Base-by-base conservation (phyloP, 2,329 filamentous ascomycete species). In the Aspergillus hiratsukae region DNA sequence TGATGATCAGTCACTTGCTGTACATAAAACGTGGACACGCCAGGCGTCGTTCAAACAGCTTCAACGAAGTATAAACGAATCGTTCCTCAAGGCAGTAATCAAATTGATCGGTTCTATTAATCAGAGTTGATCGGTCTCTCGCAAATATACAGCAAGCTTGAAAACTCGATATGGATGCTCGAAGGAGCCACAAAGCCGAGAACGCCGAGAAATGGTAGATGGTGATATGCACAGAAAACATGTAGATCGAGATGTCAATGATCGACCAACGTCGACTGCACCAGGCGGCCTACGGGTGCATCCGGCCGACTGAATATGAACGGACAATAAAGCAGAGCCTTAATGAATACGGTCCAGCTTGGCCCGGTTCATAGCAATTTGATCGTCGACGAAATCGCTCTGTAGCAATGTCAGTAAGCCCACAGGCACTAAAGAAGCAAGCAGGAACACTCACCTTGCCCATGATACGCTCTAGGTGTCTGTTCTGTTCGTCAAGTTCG, bases 351-450 rank as follows among this genome's bases (percentile, higher is more conserved):
- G 81, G 66, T 88, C 85, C 72, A 91, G 72, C 64, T 85, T 83
- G 66, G 87, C 85, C 62, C 88, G 81, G 78, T 92, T 92, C 82
- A 90, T 85, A 57, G 85, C 85, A 66, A 93, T 89, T 69, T 88
- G 84, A 63, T 93, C 89, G 72, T 91, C 89, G 64, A 96, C 89
- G 65, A 81, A 83, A 71, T 96, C 91, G 75, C 87, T 93, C 90
- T 90, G 72, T 27, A 60, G 28, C 17, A 40, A 48, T 58, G 55
- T 73, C 63, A 73, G 68, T 35, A 11, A 35, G 10, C 43, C 4
- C 25, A 41, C 21, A 10, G 10, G 21, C 3, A 27, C 10, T 21
- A 54, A 19, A 28, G 11, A 10, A 37, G 17, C 5, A 21, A 11
- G n/a, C 6, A 27, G n/a, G 23, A 48, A 54, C 58, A 66, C 78